Percentiles rank a stretch among this genome's conserved stretches.
Conservation (phyloP, 2,329 filamentous ascomycete genomes). For the Diplodia sapinea region DNA sequence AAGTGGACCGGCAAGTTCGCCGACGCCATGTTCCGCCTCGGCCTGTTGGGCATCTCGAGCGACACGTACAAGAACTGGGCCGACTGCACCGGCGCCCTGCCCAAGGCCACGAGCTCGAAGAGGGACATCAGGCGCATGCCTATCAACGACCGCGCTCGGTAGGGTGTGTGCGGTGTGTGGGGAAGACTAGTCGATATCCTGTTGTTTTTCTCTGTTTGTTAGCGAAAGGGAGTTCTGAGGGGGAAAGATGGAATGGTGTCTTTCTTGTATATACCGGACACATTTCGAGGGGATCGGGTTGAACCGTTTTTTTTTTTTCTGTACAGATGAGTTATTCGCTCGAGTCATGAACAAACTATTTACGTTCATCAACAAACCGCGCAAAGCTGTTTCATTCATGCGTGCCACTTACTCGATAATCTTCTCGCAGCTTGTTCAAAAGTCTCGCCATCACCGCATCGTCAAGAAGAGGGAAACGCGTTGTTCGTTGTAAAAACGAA, state of each 20-base stretch:
- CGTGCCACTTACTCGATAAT: not conserved
- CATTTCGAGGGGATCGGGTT: too few relatives aligned
- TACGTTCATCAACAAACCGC: not conserved
- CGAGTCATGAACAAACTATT: not conserved
- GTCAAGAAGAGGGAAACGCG: not conserved
- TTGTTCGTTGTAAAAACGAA: not conserved
- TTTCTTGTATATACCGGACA: too few relatives aligned
- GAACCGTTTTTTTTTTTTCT: not conserved
- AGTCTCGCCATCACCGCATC: not conserved
- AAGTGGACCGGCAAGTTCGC: slow-evolving; percentile 44
- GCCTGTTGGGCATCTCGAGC: slow-evolving; percentile 12
- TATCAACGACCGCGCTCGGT: slow-evolving; percentile 26
- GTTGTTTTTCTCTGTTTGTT: not conserved
- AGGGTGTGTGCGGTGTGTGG: not conserved
- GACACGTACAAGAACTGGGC: slow-evolving; percentile 12
- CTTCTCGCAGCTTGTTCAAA: not conserved
- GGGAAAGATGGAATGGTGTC: not conserved
- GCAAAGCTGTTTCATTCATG: not conserved
- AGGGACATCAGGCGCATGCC: slow-evolving; percentile 12
- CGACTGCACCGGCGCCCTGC: slow-evolving; percentile 27
- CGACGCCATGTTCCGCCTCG: slow-evolving; percentile 32
- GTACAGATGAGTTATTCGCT: not conserved
- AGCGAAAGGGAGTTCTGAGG: not conserved
- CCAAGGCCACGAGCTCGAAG: slow-evolving; percentile 1
- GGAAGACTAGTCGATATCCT: not conserved